A percentile compares a stretch with the other conserved stretches of the same genome.
Conservation (phyloP, 768 basidiomycete species). For the Kwoniella sp. region DNA sequence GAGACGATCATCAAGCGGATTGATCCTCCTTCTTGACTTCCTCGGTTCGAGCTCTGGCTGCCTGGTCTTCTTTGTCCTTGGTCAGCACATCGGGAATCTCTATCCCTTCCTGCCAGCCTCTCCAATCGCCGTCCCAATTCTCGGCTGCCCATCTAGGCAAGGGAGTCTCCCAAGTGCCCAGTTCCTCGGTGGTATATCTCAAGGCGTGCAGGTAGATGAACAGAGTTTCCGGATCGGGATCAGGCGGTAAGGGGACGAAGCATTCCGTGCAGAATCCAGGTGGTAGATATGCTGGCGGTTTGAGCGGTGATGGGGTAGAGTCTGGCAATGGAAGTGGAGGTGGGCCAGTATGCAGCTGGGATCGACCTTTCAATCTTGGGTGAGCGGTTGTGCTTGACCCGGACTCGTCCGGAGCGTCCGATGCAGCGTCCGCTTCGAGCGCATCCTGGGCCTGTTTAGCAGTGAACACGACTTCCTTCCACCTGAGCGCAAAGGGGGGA, state of each 20-base stretch:
- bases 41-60: not conserved
- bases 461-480: constrained; percentile 56
- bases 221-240: constrained; percentile 85
- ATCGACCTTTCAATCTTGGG: not conserved
- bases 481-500: constrained; percentile 30
- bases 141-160: constrained; percentile 75
- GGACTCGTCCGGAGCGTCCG: constrained; percentile 7
- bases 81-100: constrained; percentile 21
- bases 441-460: constrained; percentile 47
- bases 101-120: constrained; percentile 42
- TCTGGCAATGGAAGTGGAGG: constrained; percentile 20
- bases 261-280: constrained; percentile 79
- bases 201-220: constrained; percentile 96
- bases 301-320: constrained; percentile 32
- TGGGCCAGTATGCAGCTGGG: constrained; percentile 6
- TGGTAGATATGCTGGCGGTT: constrained; percentile 44
- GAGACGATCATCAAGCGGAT: not conserved
- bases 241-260: constrained; percentile 87
- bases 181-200: constrained; percentile 59
- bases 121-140: constrained; percentile 57
- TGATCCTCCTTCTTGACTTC: not conserved
- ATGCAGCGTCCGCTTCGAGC: constrained; percentile 14
- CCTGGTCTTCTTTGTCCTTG: constrained; percentile 11
- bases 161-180: constrained; percentile 46
- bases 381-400: not conserved